phyloP scores from a whole-genome alignment of 2,329 filamentous ascomycete genomes.

The Simplicillium sp. region DNA sequence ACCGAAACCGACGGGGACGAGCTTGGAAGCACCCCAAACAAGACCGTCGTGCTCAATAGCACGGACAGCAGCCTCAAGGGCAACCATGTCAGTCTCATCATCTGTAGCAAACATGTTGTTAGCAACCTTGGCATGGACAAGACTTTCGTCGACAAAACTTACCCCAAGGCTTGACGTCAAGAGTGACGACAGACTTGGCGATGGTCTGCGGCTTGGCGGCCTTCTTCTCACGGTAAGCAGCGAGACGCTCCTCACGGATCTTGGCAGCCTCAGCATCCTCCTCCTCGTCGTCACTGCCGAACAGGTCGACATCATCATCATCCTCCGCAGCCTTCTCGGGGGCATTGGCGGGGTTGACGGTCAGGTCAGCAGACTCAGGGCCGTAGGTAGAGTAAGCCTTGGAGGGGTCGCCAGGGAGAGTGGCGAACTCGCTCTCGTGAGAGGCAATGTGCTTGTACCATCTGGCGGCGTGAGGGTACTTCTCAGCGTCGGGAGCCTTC shows the following conservation, averaged over 20 bases:
- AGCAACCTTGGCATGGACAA: constrained; percentile 2
- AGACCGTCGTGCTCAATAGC: constrained; percentile 86
- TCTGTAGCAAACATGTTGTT: constrained; percentile 38
- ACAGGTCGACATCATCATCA: constrained; percentile 85
- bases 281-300: constrained; percentile 88
- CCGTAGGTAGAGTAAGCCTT: constrained; percentile 87
- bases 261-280: constrained; percentile 80
- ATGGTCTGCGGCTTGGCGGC: constrained; percentile 81
- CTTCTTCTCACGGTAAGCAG: constrained; percentile 96
- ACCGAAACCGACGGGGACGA: constrained; percentile 88
- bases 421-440: constrained; percentile 86
- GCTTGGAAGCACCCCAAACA: constrained; percentile 87
- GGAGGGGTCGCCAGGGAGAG: constrained; percentile 81
- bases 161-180: constrained; percentile 99
- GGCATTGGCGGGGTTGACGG: constrained; percentile 80
- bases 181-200: constrained; percentile 91
- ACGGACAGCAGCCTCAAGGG: constrained; percentile 72
- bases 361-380: constrained; percentile 67
- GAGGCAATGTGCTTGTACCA: constrained; percentile 99
- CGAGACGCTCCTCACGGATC: constrained; percentile 81
- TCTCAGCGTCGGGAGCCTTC: constrained; percentile 64
- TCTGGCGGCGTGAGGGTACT: constrained; percentile 88
- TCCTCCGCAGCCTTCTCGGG: constrained; percentile 57
- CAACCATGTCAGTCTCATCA: constrained; percentile 87
- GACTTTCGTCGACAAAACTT: constrained; percentile 26